phyloP scores from a whole-genome alignment of 805 yeast genomes.

The Zygosaccharomyces pseudorouxii region DNA sequence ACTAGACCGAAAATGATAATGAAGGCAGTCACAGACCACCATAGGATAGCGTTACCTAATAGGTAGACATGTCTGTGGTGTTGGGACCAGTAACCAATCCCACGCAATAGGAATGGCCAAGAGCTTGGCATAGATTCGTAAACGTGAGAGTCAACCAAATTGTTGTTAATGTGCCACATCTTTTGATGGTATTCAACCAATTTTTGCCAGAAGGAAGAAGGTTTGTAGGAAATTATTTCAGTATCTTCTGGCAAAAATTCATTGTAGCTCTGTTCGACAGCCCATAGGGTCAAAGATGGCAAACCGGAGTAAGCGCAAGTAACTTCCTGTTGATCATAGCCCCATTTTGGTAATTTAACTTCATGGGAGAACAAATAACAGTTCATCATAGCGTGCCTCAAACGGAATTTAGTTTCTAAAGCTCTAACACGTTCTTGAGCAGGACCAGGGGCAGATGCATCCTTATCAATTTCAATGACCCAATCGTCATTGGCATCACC shows the following conservation, averaged over 20 bases:
- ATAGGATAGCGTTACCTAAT: slow-evolving; percentile 71
- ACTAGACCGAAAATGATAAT: slow-evolving; percentile 48
- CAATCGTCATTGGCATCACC: slow-evolving; percentile 88
- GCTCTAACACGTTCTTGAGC: slow-evolving; percentile 59
- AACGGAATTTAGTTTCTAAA: slow-evolving; percentile 62
- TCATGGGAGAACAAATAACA: slow-evolving; percentile 73
- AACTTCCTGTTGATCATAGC: slow-evolving; percentile 79
- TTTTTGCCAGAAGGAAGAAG: slow-evolving; percentile 52
- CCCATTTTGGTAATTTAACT: slow-evolving; percentile 76
- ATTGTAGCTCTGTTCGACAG: slow-evolving; percentile 65
- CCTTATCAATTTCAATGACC: slow-evolving; percentile 63
- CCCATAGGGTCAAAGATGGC: slow-evolving; percentile 59
- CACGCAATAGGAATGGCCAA: slow-evolving; percentile 74
- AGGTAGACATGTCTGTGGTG: slow-evolving; percentile 56
- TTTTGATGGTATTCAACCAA: slow-evolving; percentile 59
- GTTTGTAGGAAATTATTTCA: slow-evolving; percentile 49
- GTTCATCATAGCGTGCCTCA: slow-evolving; percentile 76
- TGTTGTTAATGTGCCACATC: slow-evolving; percentile 76
- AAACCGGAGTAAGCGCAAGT: slow-evolving; percentile 71
- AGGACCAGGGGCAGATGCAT: slow-evolving; percentile 44
- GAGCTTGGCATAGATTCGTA: slow-evolving; percentile 67
- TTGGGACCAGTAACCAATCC: slow-evolving; percentile 73
- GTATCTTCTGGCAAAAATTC: slow-evolving; percentile 41
- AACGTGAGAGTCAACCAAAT: slow-evolving; percentile 62
- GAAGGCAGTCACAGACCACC: slow-evolving; percentile 67